Percentiles rank a stretch among this genome's conserved stretches.
Conservation (phyloP, 345 rosid genomes). For the Heritiera fomes region DNA sequence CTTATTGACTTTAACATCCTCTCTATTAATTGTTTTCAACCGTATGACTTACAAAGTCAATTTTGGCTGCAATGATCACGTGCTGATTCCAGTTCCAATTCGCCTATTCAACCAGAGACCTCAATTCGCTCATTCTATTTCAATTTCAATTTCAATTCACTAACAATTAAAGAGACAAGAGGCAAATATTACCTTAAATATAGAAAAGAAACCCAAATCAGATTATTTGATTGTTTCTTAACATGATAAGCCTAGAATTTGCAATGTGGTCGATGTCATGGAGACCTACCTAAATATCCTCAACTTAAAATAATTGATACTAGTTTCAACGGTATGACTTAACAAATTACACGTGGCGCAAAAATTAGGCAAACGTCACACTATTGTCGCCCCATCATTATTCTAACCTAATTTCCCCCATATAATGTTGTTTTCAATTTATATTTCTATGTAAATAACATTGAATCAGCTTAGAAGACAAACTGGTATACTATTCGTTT, state of each 20-base stretch:
- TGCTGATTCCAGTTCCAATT: too few relatives aligned
- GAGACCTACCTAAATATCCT: conserved; percentile 9
- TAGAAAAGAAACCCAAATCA: background rate
- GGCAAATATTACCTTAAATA: background rate
- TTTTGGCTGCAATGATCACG: too few relatives aligned
- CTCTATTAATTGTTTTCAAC: too few relatives aligned
- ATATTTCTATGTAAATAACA: background rate
- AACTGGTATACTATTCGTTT: background rate
- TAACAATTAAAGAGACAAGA: background rate
- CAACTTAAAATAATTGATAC: conserved; percentile 4
- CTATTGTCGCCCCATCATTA: conserved; percentile 26
- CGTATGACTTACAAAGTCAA: too few relatives aligned
- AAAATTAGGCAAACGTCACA: conserved; percentile 43
- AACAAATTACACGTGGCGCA: conserved; percentile 27
- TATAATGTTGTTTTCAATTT: too few relatives aligned
- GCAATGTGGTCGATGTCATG: conserved; percentile 17
- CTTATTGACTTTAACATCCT: too few relatives aligned
- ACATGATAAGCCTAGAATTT: background rate
- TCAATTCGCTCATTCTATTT: too few relatives aligned
- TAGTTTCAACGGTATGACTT: conserved; percentile 11
- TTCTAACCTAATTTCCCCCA: conserved; percentile 9
- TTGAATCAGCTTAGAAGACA: background rate
- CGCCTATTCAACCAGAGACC: too few relatives aligned
- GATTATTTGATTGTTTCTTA: background rate
- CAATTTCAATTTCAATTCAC: too few relatives aligned